Percentiles rank a stretch among this genome's conserved stretches.
phyloP scores from a whole-genome alignment of 2,329 filamentous ascomycete genomes.

The Pseudogymnoascus verrucosus region DNA sequence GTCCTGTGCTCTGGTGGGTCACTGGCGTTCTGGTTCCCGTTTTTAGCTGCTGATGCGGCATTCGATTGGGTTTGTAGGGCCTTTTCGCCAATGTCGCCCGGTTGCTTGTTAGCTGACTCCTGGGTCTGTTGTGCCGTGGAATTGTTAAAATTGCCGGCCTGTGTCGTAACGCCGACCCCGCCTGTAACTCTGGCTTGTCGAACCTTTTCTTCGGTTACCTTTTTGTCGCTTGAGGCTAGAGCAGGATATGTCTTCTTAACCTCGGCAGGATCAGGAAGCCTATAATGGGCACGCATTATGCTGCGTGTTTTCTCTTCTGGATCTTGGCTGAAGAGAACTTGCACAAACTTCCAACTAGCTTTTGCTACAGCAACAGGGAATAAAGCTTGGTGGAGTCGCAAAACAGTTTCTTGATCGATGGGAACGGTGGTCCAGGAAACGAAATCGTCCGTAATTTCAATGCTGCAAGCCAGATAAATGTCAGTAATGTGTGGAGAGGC shows the following conservation, averaged over 20 bases:
- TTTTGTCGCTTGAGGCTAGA: not conserved
- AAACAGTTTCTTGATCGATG: constrained; percentile 38
- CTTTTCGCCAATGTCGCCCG: not conserved
- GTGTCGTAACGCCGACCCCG: not conserved
- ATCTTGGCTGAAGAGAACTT: constrained; percentile 40
- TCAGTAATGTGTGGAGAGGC: constrained; percentile 17
- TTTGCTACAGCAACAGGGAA: constrained; percentile 46
- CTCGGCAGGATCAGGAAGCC: constrained; percentile 18
- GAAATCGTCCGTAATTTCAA: constrained; percentile 42
- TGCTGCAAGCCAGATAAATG: constrained; percentile 27
- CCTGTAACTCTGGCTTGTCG: not conserved
- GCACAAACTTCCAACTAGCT: constrained; percentile 45
- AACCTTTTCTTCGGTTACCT: not conserved
- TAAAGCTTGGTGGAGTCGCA: constrained; percentile 39
- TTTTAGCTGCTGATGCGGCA: constrained; percentile 10
- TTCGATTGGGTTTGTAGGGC: constrained; percentile 12
- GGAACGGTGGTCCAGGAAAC: constrained; percentile 40
- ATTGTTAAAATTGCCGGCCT: not conserved
- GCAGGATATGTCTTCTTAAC: not conserved
- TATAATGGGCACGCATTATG: constrained; percentile 36
- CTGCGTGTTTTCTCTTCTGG: constrained; percentile 34
- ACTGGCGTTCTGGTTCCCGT: constrained; percentile 10
- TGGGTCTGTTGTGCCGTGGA: not conserved
- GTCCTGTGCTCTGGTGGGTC: constrained; percentile 6
- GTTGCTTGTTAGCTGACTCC: not conserved